phyloP scores from a whole-genome alignment of 495 filamentous ascomycete species.

The Daldinia bambusicola region DNA sequence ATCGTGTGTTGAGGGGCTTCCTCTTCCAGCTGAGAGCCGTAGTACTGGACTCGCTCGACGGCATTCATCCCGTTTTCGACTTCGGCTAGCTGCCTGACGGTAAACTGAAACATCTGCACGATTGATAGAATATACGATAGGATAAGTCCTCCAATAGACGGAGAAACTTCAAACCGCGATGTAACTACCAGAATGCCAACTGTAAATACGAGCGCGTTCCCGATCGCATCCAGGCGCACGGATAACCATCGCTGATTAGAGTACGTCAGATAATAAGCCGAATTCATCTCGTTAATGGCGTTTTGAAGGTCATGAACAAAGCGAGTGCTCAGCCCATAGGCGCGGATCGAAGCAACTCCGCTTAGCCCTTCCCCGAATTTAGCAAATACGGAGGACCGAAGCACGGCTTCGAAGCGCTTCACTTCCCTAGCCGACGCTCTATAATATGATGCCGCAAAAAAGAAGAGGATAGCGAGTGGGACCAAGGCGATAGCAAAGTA shows the following conservation, averaged over 20 bases:
- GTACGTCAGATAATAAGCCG: conserved; percentile 93
- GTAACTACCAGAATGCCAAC: conserved; percentile 93
- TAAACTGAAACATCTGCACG: conserved; percentile 96
- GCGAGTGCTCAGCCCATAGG: conserved; percentile 80
- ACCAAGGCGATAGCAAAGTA: conserved; percentile 92
- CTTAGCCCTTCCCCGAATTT: conserved; percentile 89
- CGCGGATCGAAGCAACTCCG: conserved; percentile 84
- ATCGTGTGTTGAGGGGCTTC: conserved; percentile 82
- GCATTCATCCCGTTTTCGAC: conserved; percentile 98
- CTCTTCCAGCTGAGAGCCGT: conserved; percentile 85
- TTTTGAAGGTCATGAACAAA: conserved; percentile 75
- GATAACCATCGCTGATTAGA: conserved; percentile 94
- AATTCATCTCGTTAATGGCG: conserved; percentile 89
- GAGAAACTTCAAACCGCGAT: conserved; percentile 85
- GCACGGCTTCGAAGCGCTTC: conserved; percentile 90
- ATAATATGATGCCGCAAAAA: conserved; percentile 88
- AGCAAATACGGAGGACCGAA: conserved; percentile 89
- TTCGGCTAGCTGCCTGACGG: conserved; percentile 92
- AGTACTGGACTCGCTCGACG: conserved; percentile 92
- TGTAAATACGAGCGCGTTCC: conserved; percentile 83
- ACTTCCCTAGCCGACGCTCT: conserved; percentile 90
- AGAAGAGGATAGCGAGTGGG: conserved; percentile 80
- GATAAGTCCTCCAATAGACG: conserved; percentile 86
- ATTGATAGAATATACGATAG: conserved; percentile 92
- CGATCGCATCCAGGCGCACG: conserved; percentile 83